phyloP scores from a whole-genome alignment of 352 stramenopile genomes.

The Pythium pyrilobum region DNA sequence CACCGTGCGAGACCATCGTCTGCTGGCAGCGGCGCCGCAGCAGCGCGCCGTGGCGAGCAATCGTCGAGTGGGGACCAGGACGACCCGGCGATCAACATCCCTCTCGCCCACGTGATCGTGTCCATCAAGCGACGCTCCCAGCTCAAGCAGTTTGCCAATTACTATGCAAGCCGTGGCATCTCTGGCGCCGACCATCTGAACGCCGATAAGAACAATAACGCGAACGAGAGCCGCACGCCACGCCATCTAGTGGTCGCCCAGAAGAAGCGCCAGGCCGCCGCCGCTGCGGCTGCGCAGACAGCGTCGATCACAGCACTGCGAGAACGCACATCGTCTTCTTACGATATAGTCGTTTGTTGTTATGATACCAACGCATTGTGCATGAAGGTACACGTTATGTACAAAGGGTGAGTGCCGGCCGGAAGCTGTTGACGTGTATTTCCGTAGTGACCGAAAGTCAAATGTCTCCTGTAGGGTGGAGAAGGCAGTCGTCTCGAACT shows the following conservation, averaged over 20 bases:
- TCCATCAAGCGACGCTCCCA: conserved; percentile 63
- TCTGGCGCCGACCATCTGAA: conserved; percentile 47
- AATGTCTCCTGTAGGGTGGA: conserved; percentile 8
- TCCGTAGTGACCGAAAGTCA: background rate
- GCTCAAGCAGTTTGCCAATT: conserved; percentile 61
- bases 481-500: conserved; percentile 26
- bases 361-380: conserved; percentile 24
- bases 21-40: background rate
- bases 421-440: no score
- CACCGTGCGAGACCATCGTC: background rate
- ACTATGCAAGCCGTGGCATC: conserved; percentile 63
- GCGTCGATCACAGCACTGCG: conserved; percentile 17
- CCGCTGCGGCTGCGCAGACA: conserved; percentile 1
- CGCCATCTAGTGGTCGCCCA: conserved; percentile 10
- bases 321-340: conserved; percentile 1
- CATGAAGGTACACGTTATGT: conserved; percentile 18
- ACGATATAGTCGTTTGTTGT: conserved; percentile 28
- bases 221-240: conserved; percentile 3
- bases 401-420: conserved; percentile 15
- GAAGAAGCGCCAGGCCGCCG: conserved; percentile 8
- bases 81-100: conserved; percentile 42
- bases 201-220: background rate
- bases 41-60: background rate
- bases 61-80: no score
- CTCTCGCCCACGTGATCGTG: conserved; percentile 61